These are phyloP conservation scores for Scedosporium dehoogii DNA, from an alignment of 2,329 filamentous ascomycete genomes.

Conservation along the genomic window DNA sequence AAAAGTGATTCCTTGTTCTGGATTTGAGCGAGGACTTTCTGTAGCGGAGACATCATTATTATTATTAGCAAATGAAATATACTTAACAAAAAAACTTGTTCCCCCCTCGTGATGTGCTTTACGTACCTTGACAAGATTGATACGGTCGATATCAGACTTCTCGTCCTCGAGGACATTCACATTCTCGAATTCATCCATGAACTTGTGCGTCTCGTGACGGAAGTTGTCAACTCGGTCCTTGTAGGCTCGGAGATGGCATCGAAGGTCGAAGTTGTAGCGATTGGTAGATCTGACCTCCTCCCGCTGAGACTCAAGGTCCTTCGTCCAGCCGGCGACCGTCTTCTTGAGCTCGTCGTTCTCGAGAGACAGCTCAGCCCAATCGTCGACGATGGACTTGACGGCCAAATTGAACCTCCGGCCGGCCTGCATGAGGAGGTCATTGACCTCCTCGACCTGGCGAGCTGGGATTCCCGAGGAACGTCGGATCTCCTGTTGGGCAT, in stretches of 20 bases:
- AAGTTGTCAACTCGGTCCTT: conserved; percentile 19
- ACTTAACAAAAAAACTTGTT: not conserved
- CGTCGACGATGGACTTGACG: conserved; percentile 4
- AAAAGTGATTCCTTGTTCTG: conserved; percentile 1
- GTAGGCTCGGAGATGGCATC: not conserved
- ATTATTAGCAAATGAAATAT: not conserved
- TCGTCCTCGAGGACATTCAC: conserved; percentile 8
- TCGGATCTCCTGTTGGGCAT: conserved; percentile 26
- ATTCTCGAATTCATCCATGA: conserved; percentile 19
- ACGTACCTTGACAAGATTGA: conserved; percentile 1
- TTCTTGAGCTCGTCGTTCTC: conserved; percentile 5
- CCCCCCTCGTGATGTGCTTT: not conserved
- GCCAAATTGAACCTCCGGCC: conserved; percentile 22
- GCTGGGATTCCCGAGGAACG: conserved; percentile 28
- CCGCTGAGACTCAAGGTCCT: conserved; percentile 25
- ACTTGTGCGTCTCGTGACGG: conserved; percentile 16
- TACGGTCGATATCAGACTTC: not conserved
- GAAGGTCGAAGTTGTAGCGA: not conserved
- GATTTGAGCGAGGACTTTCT: conserved; percentile 4
- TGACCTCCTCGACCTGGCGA: conserved; percentile 23
- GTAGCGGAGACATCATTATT: not conserved
- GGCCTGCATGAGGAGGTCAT: conserved; percentile 24
- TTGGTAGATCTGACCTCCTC: not conserved
- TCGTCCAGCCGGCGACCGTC: conserved; percentile 10
- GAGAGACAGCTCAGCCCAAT: conserved; percentile 4